Conservation (phyloP, 169 alveolate species). For the Plasmodium gallinaceum region DNA sequence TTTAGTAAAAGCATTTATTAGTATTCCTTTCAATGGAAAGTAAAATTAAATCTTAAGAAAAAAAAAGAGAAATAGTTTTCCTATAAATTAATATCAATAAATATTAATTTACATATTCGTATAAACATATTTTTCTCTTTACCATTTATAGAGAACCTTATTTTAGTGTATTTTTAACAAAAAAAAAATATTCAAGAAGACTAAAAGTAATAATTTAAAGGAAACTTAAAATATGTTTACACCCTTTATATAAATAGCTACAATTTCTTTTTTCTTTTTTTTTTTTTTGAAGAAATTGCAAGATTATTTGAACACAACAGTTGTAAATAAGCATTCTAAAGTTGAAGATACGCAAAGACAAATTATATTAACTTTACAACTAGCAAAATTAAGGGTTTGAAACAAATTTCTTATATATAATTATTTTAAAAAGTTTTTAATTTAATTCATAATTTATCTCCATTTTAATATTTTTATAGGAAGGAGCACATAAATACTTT, state of each 20-base stretch:
- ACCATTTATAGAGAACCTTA: conserved; percentile 35
- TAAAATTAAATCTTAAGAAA: conserved; percentile 34
- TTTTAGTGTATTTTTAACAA: conserved; percentile 70
- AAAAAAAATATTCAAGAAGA: conserved; percentile 38
- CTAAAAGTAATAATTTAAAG: conserved; percentile 34
- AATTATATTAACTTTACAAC: conserved; percentile 59
- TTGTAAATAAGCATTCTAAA: conserved; percentile 71
- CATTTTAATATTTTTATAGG: conserved; percentile 33
- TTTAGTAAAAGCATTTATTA: conserved; percentile 36
- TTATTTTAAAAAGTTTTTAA: background rate
- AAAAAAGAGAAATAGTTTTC: conserved; percentile 5
- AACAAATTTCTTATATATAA: background rate
- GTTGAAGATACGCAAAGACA: conserved; percentile 73
- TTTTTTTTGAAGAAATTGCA: conserved; percentile 42
- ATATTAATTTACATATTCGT: background rate
- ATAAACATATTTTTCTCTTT: background rate
- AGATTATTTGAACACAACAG: conserved; percentile 72
- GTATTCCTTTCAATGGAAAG: conserved; percentile 71
- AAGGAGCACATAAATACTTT: conserved; percentile 71
- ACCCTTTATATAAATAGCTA: background rate
- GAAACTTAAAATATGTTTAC: background rate
- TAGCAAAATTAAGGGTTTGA: conserved; percentile 76
- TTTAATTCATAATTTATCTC: background rate
- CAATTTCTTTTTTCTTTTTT: conserved; percentile 21
- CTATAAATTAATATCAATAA: conserved; percentile 6